Percentiles rank a stretch among this genome's conserved stretches.
phyloP scores from a whole-genome alignment of 768 basidiomycete genomes.

The Cubamyces lactineus region DNA sequence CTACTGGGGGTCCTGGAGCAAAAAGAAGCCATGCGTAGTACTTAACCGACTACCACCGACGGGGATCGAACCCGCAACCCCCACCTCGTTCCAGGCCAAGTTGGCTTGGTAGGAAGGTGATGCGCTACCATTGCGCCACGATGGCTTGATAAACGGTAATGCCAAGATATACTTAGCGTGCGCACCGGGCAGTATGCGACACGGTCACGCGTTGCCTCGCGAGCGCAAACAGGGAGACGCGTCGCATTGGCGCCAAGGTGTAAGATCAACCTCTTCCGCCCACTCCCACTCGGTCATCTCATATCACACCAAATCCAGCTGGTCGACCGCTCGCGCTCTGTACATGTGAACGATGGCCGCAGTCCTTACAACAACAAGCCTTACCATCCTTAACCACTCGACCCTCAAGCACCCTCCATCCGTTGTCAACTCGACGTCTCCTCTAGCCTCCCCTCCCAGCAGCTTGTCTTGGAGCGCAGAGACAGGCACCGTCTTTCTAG shows the following conservation, averaged over 20 bases:
- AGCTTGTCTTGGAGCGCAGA: conserved; percentile 61
- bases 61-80: conserved; percentile 41
- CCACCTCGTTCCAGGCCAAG: conserved; percentile 28
- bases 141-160: conserved; percentile 25
- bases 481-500: conserved; percentile 56
- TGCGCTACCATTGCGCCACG: conserved; percentile 41
- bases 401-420: conserved; percentile 48
- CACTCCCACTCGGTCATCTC: not conserved
- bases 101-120: conserved; percentile 35
- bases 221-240: not conserved
- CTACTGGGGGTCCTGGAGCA: too few relatives aligned
- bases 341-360: conserved; percentile 17
- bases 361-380: conserved; percentile 6
- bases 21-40: conserved; percentile 7
- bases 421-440: conserved; percentile 22
- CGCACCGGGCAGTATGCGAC: not conserved
- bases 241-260: not conserved
- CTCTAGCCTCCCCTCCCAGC: conserved; percentile 32
- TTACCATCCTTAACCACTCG: conserved; percentile 40
- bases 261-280: conserved; percentile 7
- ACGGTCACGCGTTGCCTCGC: conserved; percentile 12
- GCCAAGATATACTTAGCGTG: too few relatives aligned
- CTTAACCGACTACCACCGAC: conserved; percentile 31
- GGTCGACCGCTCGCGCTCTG: not conserved
- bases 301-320: not conserved